A percentile compares a stretch with the other conserved stretches of the same genome.
Conservation (phyloP, 768 basidiomycete genomes). For the Panaeolus cyanescens region DNA sequence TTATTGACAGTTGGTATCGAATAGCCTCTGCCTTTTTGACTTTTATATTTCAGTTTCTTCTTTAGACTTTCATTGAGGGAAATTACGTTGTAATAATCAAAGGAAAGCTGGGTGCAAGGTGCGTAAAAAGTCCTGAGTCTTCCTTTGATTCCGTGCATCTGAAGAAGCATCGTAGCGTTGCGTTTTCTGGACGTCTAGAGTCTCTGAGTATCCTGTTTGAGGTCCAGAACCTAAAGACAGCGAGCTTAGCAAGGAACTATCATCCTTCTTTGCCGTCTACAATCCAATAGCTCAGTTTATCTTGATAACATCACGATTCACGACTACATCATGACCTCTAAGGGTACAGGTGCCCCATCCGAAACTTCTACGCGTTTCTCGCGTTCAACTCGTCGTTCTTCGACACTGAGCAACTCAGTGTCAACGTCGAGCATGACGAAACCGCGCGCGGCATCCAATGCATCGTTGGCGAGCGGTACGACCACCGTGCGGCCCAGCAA, state of each 20-base stretch:
- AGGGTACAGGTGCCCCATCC: slow-evolving; percentile 40
- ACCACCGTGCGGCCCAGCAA: slow-evolving; percentile 46
- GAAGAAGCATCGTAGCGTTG: not conserved
- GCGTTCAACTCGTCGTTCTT: slow-evolving; percentile 23
- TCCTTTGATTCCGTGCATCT: not conserved
- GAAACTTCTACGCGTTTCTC: slow-evolving; percentile 58
- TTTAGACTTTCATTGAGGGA: not conserved
- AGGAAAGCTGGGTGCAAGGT: not conserved
- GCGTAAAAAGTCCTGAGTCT: not conserved
- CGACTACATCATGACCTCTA: slow-evolving; percentile 23
- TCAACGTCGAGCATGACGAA: slow-evolving; percentile 41
- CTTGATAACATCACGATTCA: not conserved
- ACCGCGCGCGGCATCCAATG: slow-evolving; percentile 55
- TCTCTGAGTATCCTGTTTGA: not conserved
- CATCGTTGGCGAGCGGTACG: slow-evolving; percentile 47
- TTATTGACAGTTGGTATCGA: not conserved
- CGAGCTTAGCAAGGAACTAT: too few relatives aligned
- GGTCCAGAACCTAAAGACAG: not conserved
- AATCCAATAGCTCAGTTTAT: slow-evolving; percentile 3
- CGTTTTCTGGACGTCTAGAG: not conserved
- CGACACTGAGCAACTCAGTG: slow-evolving; percentile 11
- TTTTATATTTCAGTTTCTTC: not conserved
- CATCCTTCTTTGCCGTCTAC: not conserved
- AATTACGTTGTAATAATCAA: not conserved
- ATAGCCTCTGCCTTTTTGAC: not conserved